Percentiles rank a stretch among this genome's conserved stretches.
Evolutionary conservation across 257 asterid species (phyloP).

Genomic region (Solanum pinnatisectum): DNA sequence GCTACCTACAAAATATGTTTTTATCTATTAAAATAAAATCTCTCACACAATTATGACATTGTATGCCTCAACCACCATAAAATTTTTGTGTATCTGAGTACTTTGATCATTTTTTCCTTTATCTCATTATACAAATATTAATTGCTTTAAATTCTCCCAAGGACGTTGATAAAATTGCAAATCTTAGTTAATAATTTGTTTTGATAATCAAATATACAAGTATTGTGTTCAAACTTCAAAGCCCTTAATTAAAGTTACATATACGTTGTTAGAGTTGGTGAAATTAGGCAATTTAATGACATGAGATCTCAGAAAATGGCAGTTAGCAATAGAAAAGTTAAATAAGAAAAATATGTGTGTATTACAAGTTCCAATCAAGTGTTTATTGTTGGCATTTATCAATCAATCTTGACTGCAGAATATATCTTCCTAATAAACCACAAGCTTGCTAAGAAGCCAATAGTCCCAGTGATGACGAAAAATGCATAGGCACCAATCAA

Average conservation of each 20-base stretch:
- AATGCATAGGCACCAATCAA: slow-evolving; percentile 31
- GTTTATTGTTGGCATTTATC: neutral
- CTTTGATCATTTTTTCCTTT: neutral
- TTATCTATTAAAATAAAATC: too few species aligned
- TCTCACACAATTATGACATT: too few species aligned
- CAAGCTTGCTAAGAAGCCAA: slow-evolving; percentile 45
- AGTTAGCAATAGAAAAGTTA: too few species aligned
- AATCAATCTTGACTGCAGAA: slow-evolving; percentile 36
- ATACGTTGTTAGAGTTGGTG: neutral
- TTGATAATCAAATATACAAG: neutral
- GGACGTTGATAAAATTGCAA: neutral
- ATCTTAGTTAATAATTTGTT: neutral
- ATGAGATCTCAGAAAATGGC: too few species aligned
- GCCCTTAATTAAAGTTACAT: too few species aligned
- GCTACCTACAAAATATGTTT: too few species aligned
- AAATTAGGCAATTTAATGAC: neutral
- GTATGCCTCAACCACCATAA: too few species aligned
- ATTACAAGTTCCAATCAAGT: neutral
- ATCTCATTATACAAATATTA: neutral
- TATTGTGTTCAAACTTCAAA: neutral
- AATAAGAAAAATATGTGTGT: too few species aligned
- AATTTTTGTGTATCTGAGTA: neutral
- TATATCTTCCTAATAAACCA: slow-evolving; percentile 42
- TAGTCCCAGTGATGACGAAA: slow-evolving; percentile 39
- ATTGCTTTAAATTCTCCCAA: neutral